Conservation (phyloP, 73 alveolate genomes). For the Paramecium caudatum region DNA sequence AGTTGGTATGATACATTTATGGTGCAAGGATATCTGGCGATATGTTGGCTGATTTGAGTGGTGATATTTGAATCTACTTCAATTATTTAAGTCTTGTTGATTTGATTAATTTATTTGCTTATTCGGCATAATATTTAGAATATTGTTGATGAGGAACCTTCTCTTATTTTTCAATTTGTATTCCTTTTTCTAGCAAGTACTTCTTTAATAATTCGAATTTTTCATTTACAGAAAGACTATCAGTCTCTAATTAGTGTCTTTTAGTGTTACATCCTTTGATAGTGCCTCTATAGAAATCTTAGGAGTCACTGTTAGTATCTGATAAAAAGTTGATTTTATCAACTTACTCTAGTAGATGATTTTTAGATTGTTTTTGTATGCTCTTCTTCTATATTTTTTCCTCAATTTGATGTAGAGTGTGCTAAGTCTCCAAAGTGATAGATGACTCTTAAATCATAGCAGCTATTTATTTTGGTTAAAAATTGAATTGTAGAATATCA, state of each 20-base stretch:
- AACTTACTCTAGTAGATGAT: background rate
- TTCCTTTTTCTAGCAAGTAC: background rate
- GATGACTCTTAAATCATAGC: constrained; percentile 36
- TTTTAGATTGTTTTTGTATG: background rate
- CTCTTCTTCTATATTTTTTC: background rate
- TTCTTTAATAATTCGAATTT: background rate
- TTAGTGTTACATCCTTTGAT: background rate
- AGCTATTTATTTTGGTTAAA: constrained; percentile 1
- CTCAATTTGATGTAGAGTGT: background rate
- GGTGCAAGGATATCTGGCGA: constrained; percentile 1
- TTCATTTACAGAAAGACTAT: constrained; percentile 1
- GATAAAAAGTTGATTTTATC: background rate
- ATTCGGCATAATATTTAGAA: constrained; percentile 12
- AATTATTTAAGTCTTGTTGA: constrained; percentile 30
- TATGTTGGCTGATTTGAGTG: constrained; percentile 3
- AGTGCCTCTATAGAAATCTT: constrained; percentile 6
- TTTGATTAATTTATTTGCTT: constrained; percentile 24
- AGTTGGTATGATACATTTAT: background rate
- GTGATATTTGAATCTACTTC: background rate
- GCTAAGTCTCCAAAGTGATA: constrained; percentile 12
- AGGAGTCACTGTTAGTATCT: background rate
- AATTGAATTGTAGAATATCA: background rate
- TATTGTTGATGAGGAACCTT: constrained; percentile 41
- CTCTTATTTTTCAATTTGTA: constrained; percentile 12
- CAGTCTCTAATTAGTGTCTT: background rate